Percentiles rank a stretch among this genome's conserved stretches.
Evolutionary conservation across 345 rosid species (phyloP).

Genomic region (Zanthoxylum bungeanum): DNA sequence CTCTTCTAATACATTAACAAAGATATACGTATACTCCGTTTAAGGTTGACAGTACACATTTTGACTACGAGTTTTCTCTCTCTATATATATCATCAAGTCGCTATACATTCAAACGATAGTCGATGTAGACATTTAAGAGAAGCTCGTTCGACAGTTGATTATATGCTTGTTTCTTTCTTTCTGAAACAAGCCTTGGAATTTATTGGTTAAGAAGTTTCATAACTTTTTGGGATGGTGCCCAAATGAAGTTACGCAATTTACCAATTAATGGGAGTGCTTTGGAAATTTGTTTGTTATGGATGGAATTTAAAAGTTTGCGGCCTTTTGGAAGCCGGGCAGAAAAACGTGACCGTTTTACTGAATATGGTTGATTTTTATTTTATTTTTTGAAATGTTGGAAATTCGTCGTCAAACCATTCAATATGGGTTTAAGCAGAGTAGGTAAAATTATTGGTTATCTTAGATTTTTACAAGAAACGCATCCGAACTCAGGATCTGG

Average conservation of each 20-base stretch:
- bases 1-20: conserved; percentile 29
- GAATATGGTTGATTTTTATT: no score
- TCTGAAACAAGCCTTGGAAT: background rate
- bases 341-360: no score
- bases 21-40: background rate
- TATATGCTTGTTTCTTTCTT: background rate
- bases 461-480: no score
- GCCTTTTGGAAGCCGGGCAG: no score
- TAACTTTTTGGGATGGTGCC: background rate
- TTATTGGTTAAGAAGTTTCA: background rate
- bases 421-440: no score
- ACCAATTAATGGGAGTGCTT: background rate
- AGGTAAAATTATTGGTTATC: no score
- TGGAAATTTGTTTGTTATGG: background rate
- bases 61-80: background rate
- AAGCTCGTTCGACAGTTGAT: background rate
- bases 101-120: background rate
- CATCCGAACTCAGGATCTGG: no score
- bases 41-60: background rate
- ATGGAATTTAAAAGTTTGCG: no score
- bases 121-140: background rate
- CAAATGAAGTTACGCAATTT: background rate
- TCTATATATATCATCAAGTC: background rate
- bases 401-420: no score
- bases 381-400: no score